These are phyloP conservation scores for Euphorbia celastroides DNA, from an alignment of 441 rosid species.

Conservation along the genomic window DNA sequence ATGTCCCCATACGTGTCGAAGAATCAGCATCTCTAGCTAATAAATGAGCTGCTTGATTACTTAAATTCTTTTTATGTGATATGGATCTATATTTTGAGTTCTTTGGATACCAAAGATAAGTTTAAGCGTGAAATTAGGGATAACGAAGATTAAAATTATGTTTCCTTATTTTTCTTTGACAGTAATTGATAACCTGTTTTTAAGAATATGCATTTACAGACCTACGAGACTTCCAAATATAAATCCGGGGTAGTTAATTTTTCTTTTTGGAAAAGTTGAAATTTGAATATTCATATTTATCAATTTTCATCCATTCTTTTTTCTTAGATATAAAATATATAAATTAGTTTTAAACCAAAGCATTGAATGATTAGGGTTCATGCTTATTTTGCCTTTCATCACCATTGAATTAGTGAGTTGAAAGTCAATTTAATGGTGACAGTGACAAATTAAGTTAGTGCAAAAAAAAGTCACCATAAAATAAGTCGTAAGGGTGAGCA, in stretches of 20 bases:
- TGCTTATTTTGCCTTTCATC: too few relatives aligned
- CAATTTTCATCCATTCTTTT: not conserved
- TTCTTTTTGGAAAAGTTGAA: not conserved
- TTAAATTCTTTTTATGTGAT: not conserved
- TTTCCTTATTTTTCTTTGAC: not conserved
- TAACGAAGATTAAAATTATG: not conserved
- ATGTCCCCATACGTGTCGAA: too few relatives aligned
- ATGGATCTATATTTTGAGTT: not conserved
- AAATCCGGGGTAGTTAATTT: not conserved
- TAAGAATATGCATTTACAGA: not conserved
- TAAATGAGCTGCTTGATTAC: too few relatives aligned
- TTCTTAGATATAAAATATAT: not conserved
- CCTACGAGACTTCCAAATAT: not conserved
- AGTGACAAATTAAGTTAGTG: too few relatives aligned
- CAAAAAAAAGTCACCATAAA: too few relatives aligned
- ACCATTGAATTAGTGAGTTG: too few relatives aligned
- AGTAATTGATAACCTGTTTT: not conserved
- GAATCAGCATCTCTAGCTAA: too few relatives aligned
- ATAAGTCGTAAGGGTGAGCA: too few relatives aligned
- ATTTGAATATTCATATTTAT: not conserved
- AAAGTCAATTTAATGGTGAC: too few relatives aligned
- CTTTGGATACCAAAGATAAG: not conserved
- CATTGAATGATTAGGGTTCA: too few relatives aligned
- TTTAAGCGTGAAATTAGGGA: not conserved
- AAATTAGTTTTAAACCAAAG: not conserved